phyloP scores from a whole-genome alignment of 495 filamentous ascomycete species.

The Penicillium manginii region DNA sequence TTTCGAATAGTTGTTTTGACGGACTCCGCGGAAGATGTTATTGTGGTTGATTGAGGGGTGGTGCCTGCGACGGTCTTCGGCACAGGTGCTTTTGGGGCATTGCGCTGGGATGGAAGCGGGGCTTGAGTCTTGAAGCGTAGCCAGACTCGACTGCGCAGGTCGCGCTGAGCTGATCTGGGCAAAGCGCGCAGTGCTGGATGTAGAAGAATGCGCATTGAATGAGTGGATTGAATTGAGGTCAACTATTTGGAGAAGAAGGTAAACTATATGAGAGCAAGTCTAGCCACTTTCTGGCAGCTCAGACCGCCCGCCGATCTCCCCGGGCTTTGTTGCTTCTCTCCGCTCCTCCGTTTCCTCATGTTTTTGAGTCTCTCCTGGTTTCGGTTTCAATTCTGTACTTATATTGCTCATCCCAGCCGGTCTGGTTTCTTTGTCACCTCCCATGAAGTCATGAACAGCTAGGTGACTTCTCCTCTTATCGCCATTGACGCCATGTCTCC shows the following conservation, averaged over 20 bases:
- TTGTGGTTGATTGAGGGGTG: slow-evolving; percentile 14
- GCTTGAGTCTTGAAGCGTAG: slow-evolving; percentile 38
- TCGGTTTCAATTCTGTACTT: neutral
- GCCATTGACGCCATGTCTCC: slow-evolving; percentile 30
- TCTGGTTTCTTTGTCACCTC: slow-evolving; percentile 5
- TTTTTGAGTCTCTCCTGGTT: neutral
- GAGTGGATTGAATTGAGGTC: too few species aligned
- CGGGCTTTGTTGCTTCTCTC: slow-evolving; percentile 18
- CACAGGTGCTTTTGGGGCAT: slow-evolving; percentile 24
- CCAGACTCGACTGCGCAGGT: slow-evolving; percentile 33
- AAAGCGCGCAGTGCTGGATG: slow-evolving; percentile 41
- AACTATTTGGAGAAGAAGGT: neutral
- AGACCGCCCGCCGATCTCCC: neutral
- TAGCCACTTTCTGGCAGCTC: neutral
- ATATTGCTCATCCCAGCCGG: slow-evolving; percentile 11
- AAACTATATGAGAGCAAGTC: neutral
- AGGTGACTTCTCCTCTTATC: slow-evolving; percentile 1
- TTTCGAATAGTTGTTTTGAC: slow-evolving; percentile 29
- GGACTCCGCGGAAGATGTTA: slow-evolving; percentile 23
- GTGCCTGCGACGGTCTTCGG: slow-evolving; percentile 23
- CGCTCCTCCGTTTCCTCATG: neutral
- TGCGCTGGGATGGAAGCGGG: slow-evolving; percentile 29
- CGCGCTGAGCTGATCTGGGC: slow-evolving; percentile 29
- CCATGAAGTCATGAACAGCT: slow-evolving; percentile 19
- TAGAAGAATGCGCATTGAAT: slow-evolving; percentile 41